Evolutionary conservation across 345 rosid genomes (phyloP).

Genomic region (Acer negundo): DNA sequence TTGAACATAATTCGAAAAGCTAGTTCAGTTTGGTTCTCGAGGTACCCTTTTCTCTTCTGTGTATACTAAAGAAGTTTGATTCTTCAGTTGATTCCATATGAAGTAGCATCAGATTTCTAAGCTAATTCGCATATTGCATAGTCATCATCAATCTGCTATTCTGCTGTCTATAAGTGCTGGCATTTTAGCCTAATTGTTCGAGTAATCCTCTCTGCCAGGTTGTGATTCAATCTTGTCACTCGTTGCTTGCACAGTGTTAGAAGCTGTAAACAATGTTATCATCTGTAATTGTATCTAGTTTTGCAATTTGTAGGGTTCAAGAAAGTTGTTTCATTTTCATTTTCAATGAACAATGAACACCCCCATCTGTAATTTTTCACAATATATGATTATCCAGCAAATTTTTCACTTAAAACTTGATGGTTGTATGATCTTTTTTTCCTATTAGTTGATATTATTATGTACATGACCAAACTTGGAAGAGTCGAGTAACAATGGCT

Average conservation of each 20-base stretch:
- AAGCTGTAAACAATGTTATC: too few species aligned
- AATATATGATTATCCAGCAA: not conserved
- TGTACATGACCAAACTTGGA: too few species aligned
- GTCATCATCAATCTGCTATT: not conserved
- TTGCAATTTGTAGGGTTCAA: conserved; percentile 8
- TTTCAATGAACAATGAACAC: conserved; percentile 11
- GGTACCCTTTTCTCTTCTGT: conserved; percentile 28
- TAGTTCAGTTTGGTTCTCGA: conserved; percentile 10
- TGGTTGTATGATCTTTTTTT: not conserved
- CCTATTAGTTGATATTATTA: too few species aligned
- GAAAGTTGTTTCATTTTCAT: not conserved
- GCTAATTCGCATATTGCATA: conserved; percentile 17
- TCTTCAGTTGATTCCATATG: conserved; percentile 11
- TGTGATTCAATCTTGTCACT: not conserved
- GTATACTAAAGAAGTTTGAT: conserved; percentile 16
- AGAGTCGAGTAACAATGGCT: not conserved
- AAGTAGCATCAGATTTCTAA: conserved; percentile 23
- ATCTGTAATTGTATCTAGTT: too few species aligned
- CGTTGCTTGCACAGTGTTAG: not conserved
- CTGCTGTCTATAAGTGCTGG: not conserved
- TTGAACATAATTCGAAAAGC: conserved; percentile 10
- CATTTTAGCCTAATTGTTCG: not conserved
- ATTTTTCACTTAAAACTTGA: not conserved
- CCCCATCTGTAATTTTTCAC: conserved; percentile 1
- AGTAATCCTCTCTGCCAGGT: conserved; percentile 7